Percentiles rank a stretch among this genome's conserved stretches.
Evolutionary conservation across 2,329 filamentous ascomycete species (phyloP).

Genomic region (Magnaporthales sp.): DNA sequence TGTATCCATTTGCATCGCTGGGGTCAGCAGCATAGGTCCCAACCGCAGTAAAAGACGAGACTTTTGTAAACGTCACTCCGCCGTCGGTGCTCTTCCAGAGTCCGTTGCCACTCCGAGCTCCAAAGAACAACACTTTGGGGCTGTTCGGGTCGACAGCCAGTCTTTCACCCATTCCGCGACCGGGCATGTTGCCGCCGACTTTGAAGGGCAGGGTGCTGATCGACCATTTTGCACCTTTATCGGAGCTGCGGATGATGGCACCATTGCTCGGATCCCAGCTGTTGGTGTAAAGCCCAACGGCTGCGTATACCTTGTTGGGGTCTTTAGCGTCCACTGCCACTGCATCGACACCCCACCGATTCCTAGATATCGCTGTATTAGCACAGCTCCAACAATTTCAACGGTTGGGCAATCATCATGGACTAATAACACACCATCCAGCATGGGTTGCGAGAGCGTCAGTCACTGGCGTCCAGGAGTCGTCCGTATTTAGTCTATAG

Average conservation of each 20-base stretch:
- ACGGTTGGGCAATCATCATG: not conserved
- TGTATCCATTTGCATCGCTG: slow-evolving; percentile 32
- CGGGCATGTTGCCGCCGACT: slow-evolving; percentile 54
- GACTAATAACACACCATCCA: slow-evolving; percentile 29
- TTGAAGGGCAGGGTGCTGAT: slow-evolving; percentile 45
- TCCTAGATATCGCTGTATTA: slow-evolving; percentile 23
- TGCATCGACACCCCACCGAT: slow-evolving; percentile 48
- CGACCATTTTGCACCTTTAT: slow-evolving; percentile 44
- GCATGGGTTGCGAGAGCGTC: slow-evolving; percentile 33
- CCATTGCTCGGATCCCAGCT: slow-evolving; percentile 48
- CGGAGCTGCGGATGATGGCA: slow-evolving; percentile 43
- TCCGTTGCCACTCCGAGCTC: slow-evolving; percentile 48
- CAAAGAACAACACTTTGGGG: slow-evolving; percentile 48
- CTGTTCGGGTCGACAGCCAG: slow-evolving; percentile 50
- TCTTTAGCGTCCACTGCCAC: slow-evolving; percentile 46
- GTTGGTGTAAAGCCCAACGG: slow-evolving; percentile 51
- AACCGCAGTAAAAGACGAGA: slow-evolving; percentile 39
- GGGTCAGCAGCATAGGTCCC: slow-evolving; percentile 40
- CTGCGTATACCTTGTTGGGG: slow-evolving; percentile 41
- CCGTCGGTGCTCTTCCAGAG: slow-evolving; percentile 49
- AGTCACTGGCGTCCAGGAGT: slow-evolving; percentile 45
- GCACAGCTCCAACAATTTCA: not conserved
- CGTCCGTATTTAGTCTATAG: slow-evolving; percentile 45
- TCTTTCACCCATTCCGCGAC: slow-evolving; percentile 49
- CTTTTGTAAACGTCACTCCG: slow-evolving; percentile 44